These are phyloP conservation scores for Kodamaea anthophila DNA, from an alignment of 1,139 yeast species.

Conservation along the genomic window DNA sequence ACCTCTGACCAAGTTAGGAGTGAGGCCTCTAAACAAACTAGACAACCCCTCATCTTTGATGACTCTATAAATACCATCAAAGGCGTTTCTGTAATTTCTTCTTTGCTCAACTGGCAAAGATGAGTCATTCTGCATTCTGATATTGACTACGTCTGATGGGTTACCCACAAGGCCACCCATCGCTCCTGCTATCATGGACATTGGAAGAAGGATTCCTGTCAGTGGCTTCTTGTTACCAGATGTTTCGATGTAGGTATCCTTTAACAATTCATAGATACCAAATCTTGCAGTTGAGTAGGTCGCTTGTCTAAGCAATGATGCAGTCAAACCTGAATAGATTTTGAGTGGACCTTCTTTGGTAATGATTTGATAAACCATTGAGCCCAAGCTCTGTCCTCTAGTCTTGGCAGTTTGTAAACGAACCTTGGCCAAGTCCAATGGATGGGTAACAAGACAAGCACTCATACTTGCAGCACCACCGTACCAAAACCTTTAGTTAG, in stretches of 20 bases:
- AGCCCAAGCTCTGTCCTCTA: slow-evolving; percentile 55
- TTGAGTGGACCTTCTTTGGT: slow-evolving; percentile 61
- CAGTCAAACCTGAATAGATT: slow-evolving; percentile 74
- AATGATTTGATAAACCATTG: slow-evolving; percentile 57
- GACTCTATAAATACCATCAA: slow-evolving; percentile 66
- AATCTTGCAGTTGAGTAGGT: slow-evolving; percentile 84
- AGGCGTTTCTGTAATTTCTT: slow-evolving; percentile 71
- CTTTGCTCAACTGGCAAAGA: slow-evolving; percentile 58
- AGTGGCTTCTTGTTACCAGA: slow-evolving; percentile 29
- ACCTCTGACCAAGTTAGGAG: slow-evolving; percentile 76
- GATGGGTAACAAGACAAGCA: slow-evolving; percentile 63
- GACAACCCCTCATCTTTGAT: slow-evolving; percentile 52
- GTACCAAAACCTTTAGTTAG: slow-evolving; percentile 35
- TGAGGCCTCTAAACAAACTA: slow-evolving; percentile 68
- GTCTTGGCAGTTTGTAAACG: slow-evolving; percentile 68
- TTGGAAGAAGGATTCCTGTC: slow-evolving; percentile 51
- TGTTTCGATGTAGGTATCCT: slow-evolving; percentile 44
- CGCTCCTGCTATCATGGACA: slow-evolving; percentile 81
- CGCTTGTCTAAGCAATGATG: slow-evolving; percentile 78
- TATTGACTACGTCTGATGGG: slow-evolving; percentile 83
- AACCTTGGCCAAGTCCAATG: slow-evolving; percentile 79
- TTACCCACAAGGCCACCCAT: slow-evolving; percentile 82
- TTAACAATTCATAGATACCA: slow-evolving; percentile 74
- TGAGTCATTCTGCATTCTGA: slow-evolving; percentile 87
- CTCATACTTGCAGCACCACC: slow-evolving; percentile 63